Evolutionary conservation across 2,329 filamentous ascomycete species (phyloP).

Genomic region (Hypoxylon rubiginosum): DNA sequence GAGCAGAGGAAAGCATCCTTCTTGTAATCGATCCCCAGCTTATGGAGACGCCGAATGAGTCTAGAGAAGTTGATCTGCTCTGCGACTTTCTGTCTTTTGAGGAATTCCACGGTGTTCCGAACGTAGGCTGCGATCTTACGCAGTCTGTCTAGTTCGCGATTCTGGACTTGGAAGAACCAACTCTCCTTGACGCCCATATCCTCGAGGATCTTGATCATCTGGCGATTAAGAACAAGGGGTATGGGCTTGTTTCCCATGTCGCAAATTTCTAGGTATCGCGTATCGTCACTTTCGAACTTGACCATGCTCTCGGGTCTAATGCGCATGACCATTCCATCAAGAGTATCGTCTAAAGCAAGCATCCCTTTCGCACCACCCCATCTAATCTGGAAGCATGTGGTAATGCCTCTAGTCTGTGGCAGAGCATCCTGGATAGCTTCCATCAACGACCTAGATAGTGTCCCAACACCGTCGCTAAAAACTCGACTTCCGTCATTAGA

Average conservation of each 20-base stretch:
- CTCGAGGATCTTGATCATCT: constrained; percentile 88
- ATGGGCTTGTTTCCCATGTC: constrained; percentile 76
- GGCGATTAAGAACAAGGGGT: constrained; percentile 79
- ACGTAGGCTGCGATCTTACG: constrained; percentile 69
- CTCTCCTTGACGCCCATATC: constrained; percentile 73
- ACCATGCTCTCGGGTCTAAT: constrained; percentile 80
- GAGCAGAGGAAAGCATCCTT: constrained; percentile 78
- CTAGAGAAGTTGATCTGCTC: constrained; percentile 70
- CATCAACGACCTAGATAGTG: constrained; percentile 73
- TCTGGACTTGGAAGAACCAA: constrained; percentile 76
- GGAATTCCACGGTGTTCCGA: constrained; percentile 74
- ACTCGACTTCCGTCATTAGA: constrained; percentile 63
- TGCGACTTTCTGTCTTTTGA: constrained; percentile 73
- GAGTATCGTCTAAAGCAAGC: constrained; percentile 75
- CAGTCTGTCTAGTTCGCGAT: constrained; percentile 70
- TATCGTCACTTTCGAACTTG: constrained; percentile 75
- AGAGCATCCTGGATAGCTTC: constrained; percentile 70
- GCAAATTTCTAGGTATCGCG: constrained; percentile 76
- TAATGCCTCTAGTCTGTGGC: constrained; percentile 60
- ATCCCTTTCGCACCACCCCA: constrained; percentile 83
- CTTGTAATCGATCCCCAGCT: constrained; percentile 73
- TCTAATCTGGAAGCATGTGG: constrained; percentile 81
- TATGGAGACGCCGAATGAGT: constrained; percentile 71
- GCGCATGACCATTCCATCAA: constrained; percentile 69
- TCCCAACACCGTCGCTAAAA: constrained; percentile 86